A percentile compares a stretch with the other conserved stretches of the same genome.
Evolutionary conservation across 2,329 filamentous ascomycete species (phyloP).

Genomic region (Ophiostoma quercus): DNA sequence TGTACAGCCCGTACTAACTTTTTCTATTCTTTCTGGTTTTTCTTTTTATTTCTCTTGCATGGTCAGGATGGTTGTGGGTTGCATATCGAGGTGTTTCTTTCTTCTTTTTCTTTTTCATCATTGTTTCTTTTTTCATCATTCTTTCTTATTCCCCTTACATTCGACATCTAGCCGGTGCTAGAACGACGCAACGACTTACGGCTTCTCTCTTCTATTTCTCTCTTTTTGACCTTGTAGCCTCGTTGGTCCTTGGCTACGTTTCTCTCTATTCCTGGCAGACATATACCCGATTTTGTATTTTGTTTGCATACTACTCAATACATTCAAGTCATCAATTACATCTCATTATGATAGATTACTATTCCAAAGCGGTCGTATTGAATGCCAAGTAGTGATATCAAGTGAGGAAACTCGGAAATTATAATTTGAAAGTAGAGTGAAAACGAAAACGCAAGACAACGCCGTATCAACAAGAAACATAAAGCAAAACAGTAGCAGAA

Average conservation of each 20-base stretch:
- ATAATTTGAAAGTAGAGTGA: background rate
- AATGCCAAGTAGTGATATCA: conserved; percentile 3
- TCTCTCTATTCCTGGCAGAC: background rate
- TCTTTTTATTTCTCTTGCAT: background rate
- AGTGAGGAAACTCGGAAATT: background rate
- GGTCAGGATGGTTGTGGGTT: background rate
- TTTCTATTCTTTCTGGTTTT: background rate
- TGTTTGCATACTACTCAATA: background rate
- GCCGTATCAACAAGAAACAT: background rate
- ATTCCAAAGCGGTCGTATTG: background rate
- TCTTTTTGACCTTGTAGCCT: background rate
- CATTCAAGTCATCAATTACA: too few relatives aligned
- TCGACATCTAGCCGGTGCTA: background rate
- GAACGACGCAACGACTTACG: conserved; percentile 7
- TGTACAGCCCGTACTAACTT: background rate
- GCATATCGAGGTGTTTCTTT: background rate
- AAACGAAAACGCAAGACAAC: conserved; percentile 9
- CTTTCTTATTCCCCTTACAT: background rate
- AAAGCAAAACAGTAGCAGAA: background rate
- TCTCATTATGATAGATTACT: background rate
- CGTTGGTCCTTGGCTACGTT: background rate
- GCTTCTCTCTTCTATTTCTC: background rate
- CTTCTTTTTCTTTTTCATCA: background rate
- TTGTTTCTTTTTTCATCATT: background rate
- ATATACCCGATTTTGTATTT: conserved; percentile 1